A percentile compares a stretch with the other conserved stretches of the same genome.
Evolutionary conservation across 441 rosid species (phyloP).

Genomic region (Corymbia calophylla): DNA sequence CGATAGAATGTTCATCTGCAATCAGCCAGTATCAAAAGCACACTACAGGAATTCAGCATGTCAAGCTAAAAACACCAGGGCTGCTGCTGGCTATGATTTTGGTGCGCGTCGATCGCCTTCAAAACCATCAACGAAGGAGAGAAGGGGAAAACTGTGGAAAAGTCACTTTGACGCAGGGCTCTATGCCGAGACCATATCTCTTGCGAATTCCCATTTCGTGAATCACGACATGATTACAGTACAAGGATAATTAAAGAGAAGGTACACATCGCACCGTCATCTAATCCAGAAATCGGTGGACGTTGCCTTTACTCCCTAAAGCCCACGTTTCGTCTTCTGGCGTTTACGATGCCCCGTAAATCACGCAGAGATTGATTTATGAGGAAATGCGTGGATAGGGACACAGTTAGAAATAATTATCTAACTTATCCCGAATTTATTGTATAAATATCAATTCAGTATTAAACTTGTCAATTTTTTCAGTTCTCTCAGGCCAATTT

Average conservation of each 20-base stretch:
- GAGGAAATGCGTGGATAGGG: neutral
- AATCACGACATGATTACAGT: neutral
- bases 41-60: neutral
- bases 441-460: no score
- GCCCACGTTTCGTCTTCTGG: neutral
- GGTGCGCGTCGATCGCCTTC: neutral
- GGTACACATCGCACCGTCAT: neutral
- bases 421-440: no score
- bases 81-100: no score
- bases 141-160: neutral
- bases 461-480: accelerated
- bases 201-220: neutral
- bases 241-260: neutral
- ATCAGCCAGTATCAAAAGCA: neutral
- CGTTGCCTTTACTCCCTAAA: neutral
- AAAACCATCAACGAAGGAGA: neutral
- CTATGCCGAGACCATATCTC: neutral
- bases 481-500: neutral
- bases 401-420: no score
- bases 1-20: neutral
- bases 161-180: neutral
- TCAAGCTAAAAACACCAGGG: neutral
- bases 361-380: neutral
- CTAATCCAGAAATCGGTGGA: neutral
- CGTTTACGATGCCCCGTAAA: neutral